Evolutionary conservation across 1,139 yeast species (phyloP), one percentile per base, ranked within the genome.

Genomic region (Citeromyces hawaiiensis): DNA sequence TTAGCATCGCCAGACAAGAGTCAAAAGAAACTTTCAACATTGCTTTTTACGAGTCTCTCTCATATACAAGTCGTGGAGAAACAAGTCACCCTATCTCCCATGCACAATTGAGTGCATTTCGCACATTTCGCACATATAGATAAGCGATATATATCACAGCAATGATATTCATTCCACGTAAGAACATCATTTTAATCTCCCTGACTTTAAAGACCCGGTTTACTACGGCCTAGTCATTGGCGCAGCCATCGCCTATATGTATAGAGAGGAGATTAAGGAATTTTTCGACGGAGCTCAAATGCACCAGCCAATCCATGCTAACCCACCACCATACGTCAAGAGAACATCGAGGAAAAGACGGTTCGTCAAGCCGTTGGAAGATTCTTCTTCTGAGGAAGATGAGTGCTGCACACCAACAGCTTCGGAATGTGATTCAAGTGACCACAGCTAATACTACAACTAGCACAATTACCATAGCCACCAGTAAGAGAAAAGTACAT

Each of bases 401-500:
- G 27, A 23, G 11, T 23, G 27, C 11, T 23, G 27, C 9, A 23
- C 27, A 11, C 27, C 27, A 23, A 23, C 27, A 23, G 27, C 27
- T 23, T 23, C 27, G 27, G 46, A 35, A 46, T 48, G 18, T 47
- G 45, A 39, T 7, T 48, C 45, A 65, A 42, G 60, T 55, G 15
- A 67, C 40, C 9, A 68, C 50, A 3, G 68, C 68, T 36, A 71
- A 46, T 7, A 66, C 60, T 9, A 75, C 59, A 11, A 72, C 47
- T 2, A 68, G 52, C 15, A 73, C 51, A 2, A 73, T 59, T 0
- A 70, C 56, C 36, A 76, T 47, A 1, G 68, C 59, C 14, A 76
- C 60, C 42, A 85, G 59, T 17, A 79, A 49, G 14, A 79, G 68
- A 53, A 86, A 77, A 25, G 83, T 72, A 79, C 94, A 86, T 52